phyloP scores from a whole-genome alignment of 1,284 basidiomycete genomes.

The Apiotrichum brassicae region DNA sequence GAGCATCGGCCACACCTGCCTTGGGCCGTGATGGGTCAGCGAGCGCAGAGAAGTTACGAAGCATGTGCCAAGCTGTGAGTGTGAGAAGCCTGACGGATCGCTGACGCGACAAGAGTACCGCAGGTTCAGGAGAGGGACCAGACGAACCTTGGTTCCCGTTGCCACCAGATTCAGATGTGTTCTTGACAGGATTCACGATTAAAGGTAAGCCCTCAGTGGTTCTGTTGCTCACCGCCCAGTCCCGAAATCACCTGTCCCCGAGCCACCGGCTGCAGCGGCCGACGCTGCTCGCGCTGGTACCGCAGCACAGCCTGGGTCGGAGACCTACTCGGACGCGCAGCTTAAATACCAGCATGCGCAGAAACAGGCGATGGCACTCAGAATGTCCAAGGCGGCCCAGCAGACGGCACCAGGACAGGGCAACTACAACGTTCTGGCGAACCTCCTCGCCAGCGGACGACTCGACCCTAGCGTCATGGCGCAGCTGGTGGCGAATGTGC shows the following conservation, averaged over 20 bases:
- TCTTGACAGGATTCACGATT: conserved; percentile 12
- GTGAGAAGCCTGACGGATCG: no score
- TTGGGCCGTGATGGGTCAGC: conserved; percentile 12
- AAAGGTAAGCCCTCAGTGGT: conserved; percentile 1
- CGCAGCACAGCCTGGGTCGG: not conserved
- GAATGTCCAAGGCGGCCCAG: conserved; percentile 17
- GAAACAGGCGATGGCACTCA: conserved; percentile 17
- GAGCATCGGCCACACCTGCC: not conserved
- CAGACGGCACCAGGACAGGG: conserved; percentile 2
- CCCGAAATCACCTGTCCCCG: not conserved
- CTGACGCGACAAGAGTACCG: conserved; percentile 1
- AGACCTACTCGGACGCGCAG: conserved; percentile 13
- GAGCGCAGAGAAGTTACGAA: conserved; percentile 16
- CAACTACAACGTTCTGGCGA: conserved; percentile 8
- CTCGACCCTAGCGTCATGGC: conserved; percentile 17
- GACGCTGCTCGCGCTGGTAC: not conserved
- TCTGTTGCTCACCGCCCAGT: not conserved
- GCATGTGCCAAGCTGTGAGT: conserved; percentile 19
- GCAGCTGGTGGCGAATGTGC: conserved; percentile 12
- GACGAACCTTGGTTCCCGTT: conserved; percentile 12
- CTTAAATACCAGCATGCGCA: conserved; percentile 20
- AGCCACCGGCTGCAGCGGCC: not conserved
- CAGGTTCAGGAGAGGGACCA: conserved; percentile 3
- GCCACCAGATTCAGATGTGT: conserved; percentile 10
- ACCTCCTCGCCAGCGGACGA: conserved; percentile 10